Percentiles rank a stretch among this genome's conserved stretches.
Evolutionary conservation across 2,329 filamentous ascomycete genomes (phyloP).

Genomic region (Aureobasidium namibiae): DNA sequence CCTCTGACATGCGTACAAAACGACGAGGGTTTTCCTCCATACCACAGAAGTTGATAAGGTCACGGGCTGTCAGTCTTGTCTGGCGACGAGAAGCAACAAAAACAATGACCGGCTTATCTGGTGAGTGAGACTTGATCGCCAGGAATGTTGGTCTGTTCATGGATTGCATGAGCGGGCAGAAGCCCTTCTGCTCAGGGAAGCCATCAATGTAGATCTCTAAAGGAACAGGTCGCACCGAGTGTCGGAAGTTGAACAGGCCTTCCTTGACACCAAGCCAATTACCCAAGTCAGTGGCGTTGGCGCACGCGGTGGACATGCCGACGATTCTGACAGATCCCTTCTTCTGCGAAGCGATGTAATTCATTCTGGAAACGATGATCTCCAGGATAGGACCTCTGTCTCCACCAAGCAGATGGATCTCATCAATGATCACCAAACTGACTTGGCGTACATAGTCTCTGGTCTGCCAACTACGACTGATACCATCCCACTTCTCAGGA

Average conservation of each 20-base stretch:
- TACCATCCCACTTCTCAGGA: conserved; percentile 99
- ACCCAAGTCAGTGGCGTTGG: conserved; percentile 85
- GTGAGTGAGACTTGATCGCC: conserved; percentile 92
- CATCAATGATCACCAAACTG: conserved; percentile 93
- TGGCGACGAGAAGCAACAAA: conserved; percentile 94
- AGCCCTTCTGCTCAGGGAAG: conserved; percentile 88
- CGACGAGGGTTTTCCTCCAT: conserved; percentile 96
- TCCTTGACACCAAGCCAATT: conserved; percentile 98
- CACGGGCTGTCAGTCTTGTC: conserved; percentile 88
- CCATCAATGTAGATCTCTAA: conserved; percentile 96
- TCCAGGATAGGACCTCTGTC: conserved; percentile 96
- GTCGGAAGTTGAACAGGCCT: conserved; percentile 90
- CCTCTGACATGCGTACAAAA: conserved; percentile 90
- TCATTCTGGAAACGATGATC: conserved; percentile 91
- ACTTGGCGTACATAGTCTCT: conserved; percentile 93
- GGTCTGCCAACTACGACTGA: conserved; percentile 96
- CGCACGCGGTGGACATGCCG: conserved; percentile 98
- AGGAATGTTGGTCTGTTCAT: conserved; percentile 98
- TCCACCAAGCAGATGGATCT: conserved; percentile 94
- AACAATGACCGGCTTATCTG: conserved; percentile 94
- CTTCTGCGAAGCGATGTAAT: conserved; percentile 93
- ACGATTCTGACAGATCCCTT: conserved; percentile 81
- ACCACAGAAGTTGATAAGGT: conserved; percentile 93
- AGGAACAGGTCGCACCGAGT: conserved; percentile 92
- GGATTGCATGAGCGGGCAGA: conserved; percentile 96